Evolutionary conservation across 495 filamentous ascomycete species (phyloP), one percentile per base, ranked within the genome.

Genomic region (Aspergillus incahuasiensis): DNA sequence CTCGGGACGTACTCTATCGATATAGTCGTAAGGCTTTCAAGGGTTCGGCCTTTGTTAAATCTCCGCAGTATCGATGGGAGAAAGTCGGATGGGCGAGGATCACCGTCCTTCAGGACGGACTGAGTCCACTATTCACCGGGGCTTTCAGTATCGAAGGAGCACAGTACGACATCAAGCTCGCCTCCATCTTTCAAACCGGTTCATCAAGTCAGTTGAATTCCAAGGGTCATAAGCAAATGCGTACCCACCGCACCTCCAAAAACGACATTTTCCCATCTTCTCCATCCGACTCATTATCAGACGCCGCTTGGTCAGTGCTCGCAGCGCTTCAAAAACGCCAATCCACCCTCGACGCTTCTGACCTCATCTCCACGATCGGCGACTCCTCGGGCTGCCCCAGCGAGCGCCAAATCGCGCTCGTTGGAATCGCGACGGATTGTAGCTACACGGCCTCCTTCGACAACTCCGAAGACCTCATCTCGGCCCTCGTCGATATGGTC

Each of bases 371-470:
- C 48, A 86, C 75, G 25, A 94, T 97, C 60, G 92, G 91, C 24
- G 82, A 75, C 32, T 86, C 84, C 3, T 59, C 67, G 13, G 92
- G 92, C 30, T 97, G 92, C 70, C 91, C 92, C 19, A 80, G 74
- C 2, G 88, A 86, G 1, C 80, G 87, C 47, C 86, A 85, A 68
- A 86, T 95, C 39, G 91, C 92, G 2, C 70, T 95, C 45, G 80
- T 97, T 25, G 92, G 92, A 9, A 87, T 97, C 20, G 90, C 89
- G n/a, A 91, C 90, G 0, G 92, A 97, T 67, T 97, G 92, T 74
- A 84, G 82, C 0, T 96, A 92, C 64, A 88, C 83, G 35, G 75
- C 70, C 0, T 67, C 76, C 24, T 94, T 96, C 64, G 74, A 75
- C 25, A 80, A 75, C 9, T 74, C 78, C 9, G 79, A 86, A 30